phyloP scores from a whole-genome alignment of 2,329 filamentous ascomycete species.

The Cytospora mali region DNA sequence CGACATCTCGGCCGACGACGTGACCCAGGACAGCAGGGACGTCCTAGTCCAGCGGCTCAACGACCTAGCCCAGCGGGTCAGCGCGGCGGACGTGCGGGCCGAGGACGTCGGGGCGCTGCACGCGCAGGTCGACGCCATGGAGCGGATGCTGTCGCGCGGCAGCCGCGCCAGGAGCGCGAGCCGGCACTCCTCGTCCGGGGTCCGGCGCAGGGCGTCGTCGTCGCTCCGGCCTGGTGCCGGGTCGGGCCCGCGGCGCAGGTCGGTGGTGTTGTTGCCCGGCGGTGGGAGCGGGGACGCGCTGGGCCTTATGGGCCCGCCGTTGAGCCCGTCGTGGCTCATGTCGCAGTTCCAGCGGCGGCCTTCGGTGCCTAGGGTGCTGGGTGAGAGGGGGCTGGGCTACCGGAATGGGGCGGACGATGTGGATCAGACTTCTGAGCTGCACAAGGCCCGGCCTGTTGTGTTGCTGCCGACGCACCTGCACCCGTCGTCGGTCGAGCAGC shows the following conservation, averaged over 20 bases:
- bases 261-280: constrained; percentile 13
- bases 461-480: not conserved
- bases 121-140: constrained; percentile 48
- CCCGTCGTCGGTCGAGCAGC: constrained; percentile 10
- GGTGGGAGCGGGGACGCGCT: constrained; percentile 6
- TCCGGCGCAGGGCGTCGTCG: not conserved
- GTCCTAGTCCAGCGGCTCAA: constrained; percentile 49
- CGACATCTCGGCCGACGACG: constrained; percentile 29
- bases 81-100: constrained; percentile 33
- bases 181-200: not conserved
- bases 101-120: constrained; percentile 42
- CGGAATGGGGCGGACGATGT: not conserved
- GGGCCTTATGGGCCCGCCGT: constrained; percentile 20
- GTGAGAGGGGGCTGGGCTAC: not conserved
- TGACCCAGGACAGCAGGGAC: constrained; percentile 44
- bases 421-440: constrained; percentile 3
- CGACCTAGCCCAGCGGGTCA: constrained; percentile 43
- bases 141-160: constrained; percentile 35
- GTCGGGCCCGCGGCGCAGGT: constrained; percentile 11
- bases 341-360: constrained; percentile 24
- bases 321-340: constrained; percentile 27
- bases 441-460: constrained; percentile 2
- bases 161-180: constrained; percentile 2
- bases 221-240: constrained; percentile 2
- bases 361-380: not conserved